Percentiles rank a stretch among this genome's conserved stretches.
Conservation (phyloP, 805 yeast genomes). For the Saturnispora dispora region DNA sequence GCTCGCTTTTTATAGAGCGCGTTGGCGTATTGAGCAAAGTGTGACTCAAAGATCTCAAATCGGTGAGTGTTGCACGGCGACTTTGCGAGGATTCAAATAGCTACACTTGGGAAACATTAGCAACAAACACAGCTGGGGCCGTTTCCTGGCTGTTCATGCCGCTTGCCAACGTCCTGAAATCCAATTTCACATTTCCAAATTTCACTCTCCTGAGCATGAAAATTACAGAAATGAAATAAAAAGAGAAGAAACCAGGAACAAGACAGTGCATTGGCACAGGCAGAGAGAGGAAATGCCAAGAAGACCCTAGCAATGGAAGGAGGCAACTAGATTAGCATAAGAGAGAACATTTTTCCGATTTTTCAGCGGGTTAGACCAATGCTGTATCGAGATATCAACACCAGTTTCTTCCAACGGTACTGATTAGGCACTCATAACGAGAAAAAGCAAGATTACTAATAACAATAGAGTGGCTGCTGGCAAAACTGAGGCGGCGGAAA, state of each 20-base stretch:
- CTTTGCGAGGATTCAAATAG: no score
- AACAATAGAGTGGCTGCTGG: not conserved
- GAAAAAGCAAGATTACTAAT: not conserved
- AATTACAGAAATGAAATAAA: not conserved
- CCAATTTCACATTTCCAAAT: not conserved
- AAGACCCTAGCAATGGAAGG: not conserved
- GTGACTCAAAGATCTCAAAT: not conserved
- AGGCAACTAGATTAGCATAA: no score
- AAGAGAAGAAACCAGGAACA: not conserved
- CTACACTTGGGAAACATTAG: no score
- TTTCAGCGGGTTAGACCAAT: no score
- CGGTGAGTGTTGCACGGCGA: not conserved
- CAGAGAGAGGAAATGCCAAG: not conserved
- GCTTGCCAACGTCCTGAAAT: not conserved
- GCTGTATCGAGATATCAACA: not conserved
- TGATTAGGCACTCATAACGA: not conserved
- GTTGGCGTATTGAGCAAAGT: not conserved
- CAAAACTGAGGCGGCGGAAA: not conserved
- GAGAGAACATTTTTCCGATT: no score
- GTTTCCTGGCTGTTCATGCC: not conserved
- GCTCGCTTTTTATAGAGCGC: not conserved
- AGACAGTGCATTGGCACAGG: not conserved
- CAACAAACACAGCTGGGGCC: no score
- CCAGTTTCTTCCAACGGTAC: not conserved
- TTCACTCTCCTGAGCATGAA: not conserved